Conservation (phyloP, 768 basidiomycete genomes). For the Mycena galopus region DNA sequence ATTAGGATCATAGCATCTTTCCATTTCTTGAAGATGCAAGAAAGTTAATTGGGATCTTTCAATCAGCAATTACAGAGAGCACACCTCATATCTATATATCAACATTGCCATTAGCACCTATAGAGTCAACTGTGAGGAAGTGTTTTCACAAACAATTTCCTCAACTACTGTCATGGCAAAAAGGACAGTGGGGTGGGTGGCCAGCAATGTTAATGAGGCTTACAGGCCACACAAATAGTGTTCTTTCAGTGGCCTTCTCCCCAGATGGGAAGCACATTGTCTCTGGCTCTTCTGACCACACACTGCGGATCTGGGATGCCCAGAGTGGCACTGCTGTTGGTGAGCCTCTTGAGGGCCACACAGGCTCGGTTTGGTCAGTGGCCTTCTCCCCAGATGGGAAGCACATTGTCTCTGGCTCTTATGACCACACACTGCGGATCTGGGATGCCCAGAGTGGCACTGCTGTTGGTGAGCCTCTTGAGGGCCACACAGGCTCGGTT, state of each 20-base stretch:
- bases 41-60: not conserved
- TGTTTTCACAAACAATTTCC: not conserved
- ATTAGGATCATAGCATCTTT: not conserved
- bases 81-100: constrained; percentile 14
- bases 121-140: not conserved
- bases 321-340: not conserved
- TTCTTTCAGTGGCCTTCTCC: too few species aligned
- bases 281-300: too few species aligned
- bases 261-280: too few species aligned
- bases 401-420: not conserved
- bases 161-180: not conserved
- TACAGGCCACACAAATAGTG: not conserved
- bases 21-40: constrained; percentile 1
- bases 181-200: not conserved
- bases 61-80: not conserved
- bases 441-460: constrained; percentile 5
- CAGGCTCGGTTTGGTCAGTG: not conserved
- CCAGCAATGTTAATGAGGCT: not conserved
- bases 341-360: constrained; percentile 9
- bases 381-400: too few species aligned
- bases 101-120: constrained; percentile 5
- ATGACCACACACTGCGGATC: not conserved
- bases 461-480: constrained; percentile 1
- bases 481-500: not conserved
- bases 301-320: constrained; percentile 4